These are phyloP conservation scores for Fragaria ananassa DNA, from an alignment of 306 rosid species.

Conservation along the genomic window DNA sequence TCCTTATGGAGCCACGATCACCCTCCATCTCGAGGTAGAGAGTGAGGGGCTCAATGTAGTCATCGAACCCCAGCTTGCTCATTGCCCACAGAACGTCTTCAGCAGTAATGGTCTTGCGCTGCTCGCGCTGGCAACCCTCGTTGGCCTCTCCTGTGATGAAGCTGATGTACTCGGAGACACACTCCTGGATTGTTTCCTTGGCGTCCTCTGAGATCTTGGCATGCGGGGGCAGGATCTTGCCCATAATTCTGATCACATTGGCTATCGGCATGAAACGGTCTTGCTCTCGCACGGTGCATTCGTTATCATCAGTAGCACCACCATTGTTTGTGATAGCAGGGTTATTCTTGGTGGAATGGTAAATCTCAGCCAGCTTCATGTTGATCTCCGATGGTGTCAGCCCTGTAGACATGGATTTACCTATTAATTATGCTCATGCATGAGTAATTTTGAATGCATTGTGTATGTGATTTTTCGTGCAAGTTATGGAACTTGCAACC, in stretches of 20 bases:
- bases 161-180: conserved; percentile 82
- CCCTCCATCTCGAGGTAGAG: conserved; percentile 75
- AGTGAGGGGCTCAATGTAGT: conserved; percentile 68
- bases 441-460: background rate
- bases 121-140: conserved; percentile 83
- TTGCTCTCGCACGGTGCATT: conserved; percentile 76
- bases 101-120: conserved; percentile 76
- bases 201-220: conserved; percentile 83
- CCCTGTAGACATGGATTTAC: conserved; percentile 25
- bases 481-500: background rate
- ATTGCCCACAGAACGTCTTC: conserved; percentile 93
- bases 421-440: background rate
- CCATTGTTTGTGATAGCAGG: background rate
- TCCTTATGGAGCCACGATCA: conserved; percentile 42
- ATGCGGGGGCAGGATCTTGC: conserved; percentile 71
- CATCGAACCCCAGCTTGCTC: conserved; percentile 84
- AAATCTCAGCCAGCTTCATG: conserved; percentile 29
- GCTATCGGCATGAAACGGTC: conserved; percentile 95
- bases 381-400: conserved; percentile 36
- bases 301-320: conserved; percentile 35
- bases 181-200: conserved; percentile 80
- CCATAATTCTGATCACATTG: conserved; percentile 82
- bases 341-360: background rate
- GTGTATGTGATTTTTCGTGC: background rate
- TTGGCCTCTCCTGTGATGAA: conserved; percentile 87